These are phyloP conservation scores for Pseudovirgaria hyperparasitica DNA, from an alignment of 2,329 filamentous ascomycete genomes.

Conservation along the genomic window DNA sequence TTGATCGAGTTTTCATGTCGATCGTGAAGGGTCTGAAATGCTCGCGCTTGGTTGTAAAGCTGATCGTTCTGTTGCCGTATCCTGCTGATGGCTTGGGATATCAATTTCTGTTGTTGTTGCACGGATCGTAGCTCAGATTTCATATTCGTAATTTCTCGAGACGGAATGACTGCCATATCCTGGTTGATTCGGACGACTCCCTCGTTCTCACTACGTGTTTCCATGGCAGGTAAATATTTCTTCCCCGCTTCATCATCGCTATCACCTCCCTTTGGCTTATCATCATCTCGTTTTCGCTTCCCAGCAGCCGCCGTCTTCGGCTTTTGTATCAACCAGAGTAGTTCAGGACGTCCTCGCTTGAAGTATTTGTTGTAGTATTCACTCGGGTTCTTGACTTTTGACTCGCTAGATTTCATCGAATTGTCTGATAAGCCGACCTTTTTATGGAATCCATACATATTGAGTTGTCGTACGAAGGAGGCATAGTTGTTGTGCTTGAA, in stretches of 20 bases:
- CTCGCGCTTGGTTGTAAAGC: slow-evolving; percentile 73
- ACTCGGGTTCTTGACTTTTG: slow-evolving; percentile 94
- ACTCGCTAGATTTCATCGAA: slow-evolving; percentile 92
- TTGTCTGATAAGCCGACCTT: slow-evolving; percentile 73
- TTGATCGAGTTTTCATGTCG: slow-evolving; percentile 99
- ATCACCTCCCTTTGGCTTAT: slow-evolving; percentile 52
- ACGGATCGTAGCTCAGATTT: slow-evolving; percentile 71
- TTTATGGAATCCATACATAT: slow-evolving; percentile 45
- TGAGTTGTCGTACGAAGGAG: slow-evolving; percentile 60
- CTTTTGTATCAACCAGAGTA: slow-evolving; percentile 94
- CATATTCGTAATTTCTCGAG: slow-evolving; percentile 65
- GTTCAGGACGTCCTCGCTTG: slow-evolving; percentile 78
- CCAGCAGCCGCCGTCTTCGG: slow-evolving; percentile 56
- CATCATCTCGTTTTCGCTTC: slow-evolving; percentile 41
- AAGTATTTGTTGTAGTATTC: slow-evolving; percentile 98
- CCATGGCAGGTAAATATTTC: slow-evolving; percentile 18
- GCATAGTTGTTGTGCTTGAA: slow-evolving; percentile 75
- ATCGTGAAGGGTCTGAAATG: slow-evolving; percentile 84
- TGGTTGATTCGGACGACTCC: slow-evolving; percentile 24
- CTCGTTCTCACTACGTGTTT: slow-evolving; percentile 33
- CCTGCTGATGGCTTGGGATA: slow-evolving; percentile 68
- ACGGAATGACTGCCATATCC: slow-evolving; percentile 40
- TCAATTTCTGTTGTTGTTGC: slow-evolving; percentile 74
- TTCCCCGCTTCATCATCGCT: slow-evolving; percentile 53
- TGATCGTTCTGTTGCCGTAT: slow-evolving; percentile 78